These are phyloP conservation scores for Medicago ruthenica DNA, from an alignment of 306 rosid species.

Conservation along the genomic window DNA sequence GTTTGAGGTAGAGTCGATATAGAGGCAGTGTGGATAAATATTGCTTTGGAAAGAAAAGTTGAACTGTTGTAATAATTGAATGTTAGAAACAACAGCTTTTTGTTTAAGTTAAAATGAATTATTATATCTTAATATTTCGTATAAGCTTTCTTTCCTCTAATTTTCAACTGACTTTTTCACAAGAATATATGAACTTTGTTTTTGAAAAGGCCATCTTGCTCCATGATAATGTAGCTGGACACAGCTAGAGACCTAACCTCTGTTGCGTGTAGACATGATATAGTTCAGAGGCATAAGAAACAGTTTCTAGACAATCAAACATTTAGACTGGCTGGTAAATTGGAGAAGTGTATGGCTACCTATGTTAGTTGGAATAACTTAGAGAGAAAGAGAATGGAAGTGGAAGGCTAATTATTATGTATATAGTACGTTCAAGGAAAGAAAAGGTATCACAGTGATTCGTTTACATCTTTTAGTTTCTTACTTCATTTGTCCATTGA, in stretches of 20 bases:
- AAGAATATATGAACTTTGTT: no score
- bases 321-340: background rate
- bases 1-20: background rate
- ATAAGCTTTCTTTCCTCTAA: no score
- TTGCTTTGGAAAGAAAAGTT: no score
- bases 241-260: background rate
- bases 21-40: background rate
- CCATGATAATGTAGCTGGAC: background rate
- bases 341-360: background rate
- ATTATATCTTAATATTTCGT: no score
- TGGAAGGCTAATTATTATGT: background rate
- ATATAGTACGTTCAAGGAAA: background rate
- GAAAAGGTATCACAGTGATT: background rate
- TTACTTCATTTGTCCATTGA: no score
- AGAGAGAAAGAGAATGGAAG: background rate
- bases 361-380: conserved; percentile 10
- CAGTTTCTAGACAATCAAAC: background rate
- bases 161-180: no score
- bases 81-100: no score
- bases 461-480: background rate
- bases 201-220: no score
- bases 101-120: no score
- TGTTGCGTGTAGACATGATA: background rate
- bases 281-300: background rate
- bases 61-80: no score